Evolutionary conservation across 306 rosid species (phyloP).

Genomic region (Vigna nakashimae): DNA sequence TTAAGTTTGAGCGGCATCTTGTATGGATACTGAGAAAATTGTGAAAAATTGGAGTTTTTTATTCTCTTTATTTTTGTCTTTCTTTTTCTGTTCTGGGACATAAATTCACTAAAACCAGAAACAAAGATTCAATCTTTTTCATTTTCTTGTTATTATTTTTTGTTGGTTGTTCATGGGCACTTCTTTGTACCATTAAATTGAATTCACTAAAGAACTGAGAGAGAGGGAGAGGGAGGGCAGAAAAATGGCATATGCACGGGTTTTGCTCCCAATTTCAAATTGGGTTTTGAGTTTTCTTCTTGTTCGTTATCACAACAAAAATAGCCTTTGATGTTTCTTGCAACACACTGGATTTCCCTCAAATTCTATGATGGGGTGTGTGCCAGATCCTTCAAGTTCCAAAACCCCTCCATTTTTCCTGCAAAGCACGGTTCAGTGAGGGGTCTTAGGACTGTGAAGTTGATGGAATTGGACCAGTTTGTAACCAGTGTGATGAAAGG

Average conservation of each 20-base stretch:
- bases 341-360: conserved; percentile 38
- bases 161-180: conserved; percentile 9
- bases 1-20: conserved; percentile 25
- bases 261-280: conserved; percentile 52
- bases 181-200: conserved; percentile 41
- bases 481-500: conserved; percentile 85
- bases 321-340: conserved; percentile 41
- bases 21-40: conserved; percentile 50
- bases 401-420: conserved; percentile 42
- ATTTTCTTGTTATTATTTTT: conserved; percentile 7
- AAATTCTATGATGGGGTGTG: conserved; percentile 49
- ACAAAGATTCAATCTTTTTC: conserved; percentile 43
- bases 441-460: conserved; percentile 56
- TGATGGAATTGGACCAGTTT: conserved; percentile 82
- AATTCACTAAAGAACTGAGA: background rate
- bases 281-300: conserved; percentile 52
- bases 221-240: conserved; percentile 2
- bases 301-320: conserved; percentile 45
- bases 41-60: background rate
- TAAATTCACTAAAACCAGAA: conserved; percentile 32
- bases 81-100: conserved; percentile 15
- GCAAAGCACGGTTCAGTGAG: conserved; percentile 50
- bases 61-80: background rate
- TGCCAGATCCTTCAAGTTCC: conserved; percentile 41
- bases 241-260: conserved; percentile 72